Evolutionary conservation across 208 protist genomes (phyloP).

Genomic region (Acanthamoeba castellanii): DNA sequence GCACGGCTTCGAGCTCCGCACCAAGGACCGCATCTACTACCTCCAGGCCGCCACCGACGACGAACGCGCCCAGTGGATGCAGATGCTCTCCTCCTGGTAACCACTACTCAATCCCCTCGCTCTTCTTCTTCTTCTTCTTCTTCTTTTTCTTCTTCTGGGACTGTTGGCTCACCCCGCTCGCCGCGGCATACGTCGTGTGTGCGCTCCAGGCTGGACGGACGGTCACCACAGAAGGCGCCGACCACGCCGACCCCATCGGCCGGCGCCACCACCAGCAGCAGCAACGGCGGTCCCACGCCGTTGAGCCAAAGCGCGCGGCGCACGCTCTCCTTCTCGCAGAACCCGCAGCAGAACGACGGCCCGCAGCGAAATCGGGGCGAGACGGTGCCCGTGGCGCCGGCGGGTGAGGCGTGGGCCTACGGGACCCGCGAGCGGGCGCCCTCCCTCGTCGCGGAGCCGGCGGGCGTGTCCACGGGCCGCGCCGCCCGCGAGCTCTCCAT

Average conservation of each 20-base stretch:
- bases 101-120: background rate
- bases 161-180: no score
- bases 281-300: background rate
- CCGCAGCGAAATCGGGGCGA: no score
- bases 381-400: no score
- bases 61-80: background rate
- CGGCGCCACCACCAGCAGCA: background rate
- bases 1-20: slow-evolving; percentile 3
- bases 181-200: no score
- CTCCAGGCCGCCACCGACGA: slow-evolving; percentile 21
- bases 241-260: no score
- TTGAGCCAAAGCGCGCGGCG: background rate
- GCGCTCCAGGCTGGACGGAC: no score
- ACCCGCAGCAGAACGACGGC: background rate
- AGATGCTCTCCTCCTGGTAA: slow-evolving; percentile 1
- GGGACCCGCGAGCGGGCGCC: no score
- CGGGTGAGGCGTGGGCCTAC: no score
- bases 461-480: no score
- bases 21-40: slow-evolving; percentile 24
- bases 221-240: no score
- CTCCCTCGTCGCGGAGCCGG: no score
- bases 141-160: background rate
- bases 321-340: background rate
- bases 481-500: no score
- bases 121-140: background rate